Percentiles rank a stretch among this genome's conserved stretches.
These are phyloP conservation scores for Auricularia auricula-judae DNA, from an alignment of 768 basidiomycete genomes.

Conservation along the genomic window DNA sequence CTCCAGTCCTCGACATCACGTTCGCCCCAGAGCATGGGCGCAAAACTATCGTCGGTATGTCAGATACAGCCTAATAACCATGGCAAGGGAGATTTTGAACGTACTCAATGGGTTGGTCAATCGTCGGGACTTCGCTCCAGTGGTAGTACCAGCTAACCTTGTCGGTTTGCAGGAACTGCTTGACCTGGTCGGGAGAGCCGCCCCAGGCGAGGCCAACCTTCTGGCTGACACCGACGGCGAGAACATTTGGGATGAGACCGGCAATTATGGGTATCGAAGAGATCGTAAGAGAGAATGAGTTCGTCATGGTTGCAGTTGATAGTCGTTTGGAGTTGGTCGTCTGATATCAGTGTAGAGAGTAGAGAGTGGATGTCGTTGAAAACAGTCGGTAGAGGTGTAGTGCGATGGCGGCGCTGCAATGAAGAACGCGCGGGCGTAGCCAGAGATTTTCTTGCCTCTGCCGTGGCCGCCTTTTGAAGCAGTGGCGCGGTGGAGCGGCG, in stretches of 20 bases:
- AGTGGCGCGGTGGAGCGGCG: no score
- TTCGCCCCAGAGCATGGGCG: slow-evolving; percentile 47
- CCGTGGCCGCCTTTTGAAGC: no score
- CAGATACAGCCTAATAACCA: slow-evolving; percentile 28
- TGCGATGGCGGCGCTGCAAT: no score
- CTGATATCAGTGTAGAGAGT: no score
- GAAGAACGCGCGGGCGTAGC: no score
- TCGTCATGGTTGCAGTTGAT: no score
- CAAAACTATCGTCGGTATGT: slow-evolving; percentile 25
- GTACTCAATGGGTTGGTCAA: background rate
- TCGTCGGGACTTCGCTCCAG: background rate
- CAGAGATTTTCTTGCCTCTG: no score
- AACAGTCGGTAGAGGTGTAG: no score
- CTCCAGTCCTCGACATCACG: slow-evolving; percentile 25
- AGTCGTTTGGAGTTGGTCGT: no score
- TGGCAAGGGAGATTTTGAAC: slow-evolving; percentile 36
- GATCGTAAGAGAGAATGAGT: no score
- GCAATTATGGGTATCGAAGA: background rate
- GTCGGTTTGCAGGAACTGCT: slow-evolving; percentile 31
- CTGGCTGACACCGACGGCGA: slow-evolving; percentile 13
- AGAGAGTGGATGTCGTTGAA: no score
- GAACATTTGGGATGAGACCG: background rate
- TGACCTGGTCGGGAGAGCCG: slow-evolving; percentile 28
- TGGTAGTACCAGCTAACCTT: slow-evolving; percentile 39
- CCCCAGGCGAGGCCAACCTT: slow-evolving; percentile 46